Evolutionary conservation across 208 protist genomes (phyloP).

Genomic region (Crithidia mellificae): DNA sequence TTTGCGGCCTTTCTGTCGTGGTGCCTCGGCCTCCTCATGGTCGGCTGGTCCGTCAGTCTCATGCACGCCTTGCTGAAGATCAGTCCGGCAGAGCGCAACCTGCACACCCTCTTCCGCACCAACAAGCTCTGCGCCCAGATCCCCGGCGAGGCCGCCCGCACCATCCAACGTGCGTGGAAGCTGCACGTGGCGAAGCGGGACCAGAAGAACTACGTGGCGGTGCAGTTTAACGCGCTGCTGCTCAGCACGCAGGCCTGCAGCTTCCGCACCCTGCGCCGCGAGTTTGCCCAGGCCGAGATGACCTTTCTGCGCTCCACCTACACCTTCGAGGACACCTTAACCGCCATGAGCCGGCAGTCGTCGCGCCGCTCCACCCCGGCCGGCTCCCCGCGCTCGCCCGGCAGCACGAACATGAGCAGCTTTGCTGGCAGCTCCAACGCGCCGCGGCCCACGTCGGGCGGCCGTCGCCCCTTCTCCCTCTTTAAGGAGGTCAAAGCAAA

Average conservation of each 20-base stretch:
- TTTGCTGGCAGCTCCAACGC: conserved; percentile 19
- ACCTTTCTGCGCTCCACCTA: conserved; percentile 53
- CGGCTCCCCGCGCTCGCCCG: conserved; percentile 27
- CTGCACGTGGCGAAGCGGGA: conserved; percentile 52
- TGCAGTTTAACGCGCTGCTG: conserved; percentile 64
- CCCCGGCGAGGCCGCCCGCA: conserved; percentile 56
- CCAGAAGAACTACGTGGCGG: conserved; percentile 32
- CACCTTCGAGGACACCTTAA: conserved; percentile 49
- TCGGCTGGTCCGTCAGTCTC: conserved; percentile 54
- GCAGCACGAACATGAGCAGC: conserved; percentile 11
- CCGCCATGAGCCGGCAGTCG: conserved; percentile 28
- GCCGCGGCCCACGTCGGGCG: neutral
- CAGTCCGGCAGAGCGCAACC: conserved; percentile 49
- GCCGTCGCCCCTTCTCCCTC: conserved; percentile 46
- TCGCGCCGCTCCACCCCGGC: conserved; percentile 23
- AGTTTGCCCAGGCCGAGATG: conserved; percentile 35
- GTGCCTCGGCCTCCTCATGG: conserved; percentile 44
- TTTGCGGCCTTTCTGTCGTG: conserved; percentile 51
- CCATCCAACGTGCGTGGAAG: conserved; percentile 71
- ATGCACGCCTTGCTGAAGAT: conserved; percentile 43
- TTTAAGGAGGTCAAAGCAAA: conserved; percentile 53
- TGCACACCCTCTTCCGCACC: conserved; percentile 62
- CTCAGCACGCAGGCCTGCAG: conserved; percentile 47
- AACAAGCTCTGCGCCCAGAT: conserved; percentile 62
- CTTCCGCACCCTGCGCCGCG: conserved; percentile 56